Percentiles rank a stretch among this genome's conserved stretches.
Conservation (phyloP, 1,139 yeast species). For the Blastobotrys apis region DNA sequence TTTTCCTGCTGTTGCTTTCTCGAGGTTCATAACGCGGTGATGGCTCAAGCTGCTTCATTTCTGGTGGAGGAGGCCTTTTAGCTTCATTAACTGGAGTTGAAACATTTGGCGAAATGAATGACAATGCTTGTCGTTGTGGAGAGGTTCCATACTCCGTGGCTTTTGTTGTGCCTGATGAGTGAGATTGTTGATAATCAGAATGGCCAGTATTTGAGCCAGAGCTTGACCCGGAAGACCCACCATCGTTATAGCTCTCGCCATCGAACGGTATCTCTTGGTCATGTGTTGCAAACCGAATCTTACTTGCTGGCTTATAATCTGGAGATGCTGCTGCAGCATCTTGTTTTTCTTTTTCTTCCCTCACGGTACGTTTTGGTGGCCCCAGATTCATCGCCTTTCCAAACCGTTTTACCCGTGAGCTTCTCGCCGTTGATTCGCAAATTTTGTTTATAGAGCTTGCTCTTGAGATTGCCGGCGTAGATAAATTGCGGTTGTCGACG, state of each 20-base stretch:
- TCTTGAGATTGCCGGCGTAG: slow-evolving; percentile 5
- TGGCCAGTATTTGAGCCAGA: slow-evolving; percentile 10
- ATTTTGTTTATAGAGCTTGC: background rate
- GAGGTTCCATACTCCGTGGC: too few species aligned
- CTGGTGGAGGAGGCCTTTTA: slow-evolving; percentile 14
- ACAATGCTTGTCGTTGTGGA: slow-evolving; percentile 1
- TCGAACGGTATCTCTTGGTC: slow-evolving; percentile 19
- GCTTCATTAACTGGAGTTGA: slow-evolving; percentile 3
- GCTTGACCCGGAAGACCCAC: background rate
- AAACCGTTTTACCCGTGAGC: slow-evolving; percentile 14
- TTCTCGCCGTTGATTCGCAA: slow-evolving; percentile 10
- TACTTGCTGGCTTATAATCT: slow-evolving; percentile 10
- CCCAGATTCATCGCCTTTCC: slow-evolving; percentile 15
- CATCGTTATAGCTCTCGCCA: background rate
- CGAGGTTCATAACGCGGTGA: slow-evolving; percentile 3
- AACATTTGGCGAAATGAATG: slow-evolving; percentile 9
- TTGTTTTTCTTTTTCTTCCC: slow-evolving; percentile 8
- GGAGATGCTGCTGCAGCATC: slow-evolving; percentile 7
- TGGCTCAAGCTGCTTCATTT: slow-evolving; percentile 12
- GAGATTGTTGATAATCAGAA: slow-evolving; percentile 1
- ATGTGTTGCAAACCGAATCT: slow-evolving; percentile 21
- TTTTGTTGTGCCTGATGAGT: too few species aligned
- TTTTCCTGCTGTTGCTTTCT: slow-evolving; percentile 17
- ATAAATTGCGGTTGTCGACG: background rate
- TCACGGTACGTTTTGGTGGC: slow-evolving; percentile 13